Conservation (phyloP, 352 stramenopile genomes). For the Globisporangium spinosum region DNA sequence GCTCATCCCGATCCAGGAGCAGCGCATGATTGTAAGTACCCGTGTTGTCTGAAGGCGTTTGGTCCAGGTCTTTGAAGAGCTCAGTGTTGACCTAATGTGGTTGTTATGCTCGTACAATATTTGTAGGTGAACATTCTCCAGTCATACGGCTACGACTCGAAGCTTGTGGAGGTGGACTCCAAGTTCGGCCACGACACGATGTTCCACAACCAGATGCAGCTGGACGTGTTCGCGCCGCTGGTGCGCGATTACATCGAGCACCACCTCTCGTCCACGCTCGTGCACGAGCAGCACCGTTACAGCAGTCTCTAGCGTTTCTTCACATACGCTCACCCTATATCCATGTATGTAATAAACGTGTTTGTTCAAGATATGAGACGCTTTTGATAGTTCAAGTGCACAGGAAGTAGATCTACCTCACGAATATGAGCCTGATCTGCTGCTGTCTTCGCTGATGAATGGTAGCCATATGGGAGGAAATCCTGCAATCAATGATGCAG, state of each 20-base stretch:
- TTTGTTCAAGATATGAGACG: too few species aligned
- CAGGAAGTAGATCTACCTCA: too few species aligned
- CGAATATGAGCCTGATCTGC: too few species aligned
- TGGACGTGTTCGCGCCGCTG: slow-evolving; percentile 66
- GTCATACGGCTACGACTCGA: slow-evolving; percentile 61
- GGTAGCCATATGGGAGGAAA: background rate
- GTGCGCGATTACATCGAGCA: slow-evolving; percentile 70
- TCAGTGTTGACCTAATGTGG: background rate
- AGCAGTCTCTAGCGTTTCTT: slow-evolving; percentile 47
- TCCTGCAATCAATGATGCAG: background rate
- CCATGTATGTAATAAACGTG: background rate
- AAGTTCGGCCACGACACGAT: slow-evolving; percentile 88
- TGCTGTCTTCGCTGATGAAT: background rate
- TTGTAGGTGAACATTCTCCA: slow-evolving; percentile 55
- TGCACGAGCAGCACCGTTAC: slow-evolving; percentile 76
- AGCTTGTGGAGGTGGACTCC: slow-evolving; percentile 74
- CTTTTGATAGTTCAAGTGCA: too few species aligned
- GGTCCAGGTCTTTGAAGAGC: background rate
- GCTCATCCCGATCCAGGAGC: slow-evolving; percentile 81
- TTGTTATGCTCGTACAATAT: background rate
- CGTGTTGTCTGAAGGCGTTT: background rate
- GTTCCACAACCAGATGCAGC: slow-evolving; percentile 81
- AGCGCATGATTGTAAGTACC: slow-evolving; percentile 53
- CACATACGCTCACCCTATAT: background rate
- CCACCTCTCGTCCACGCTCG: slow-evolving; percentile 45